Conservation (phyloP, 2,329 filamentous ascomycete genomes). For the Apiospora rasikravindrae region DNA sequence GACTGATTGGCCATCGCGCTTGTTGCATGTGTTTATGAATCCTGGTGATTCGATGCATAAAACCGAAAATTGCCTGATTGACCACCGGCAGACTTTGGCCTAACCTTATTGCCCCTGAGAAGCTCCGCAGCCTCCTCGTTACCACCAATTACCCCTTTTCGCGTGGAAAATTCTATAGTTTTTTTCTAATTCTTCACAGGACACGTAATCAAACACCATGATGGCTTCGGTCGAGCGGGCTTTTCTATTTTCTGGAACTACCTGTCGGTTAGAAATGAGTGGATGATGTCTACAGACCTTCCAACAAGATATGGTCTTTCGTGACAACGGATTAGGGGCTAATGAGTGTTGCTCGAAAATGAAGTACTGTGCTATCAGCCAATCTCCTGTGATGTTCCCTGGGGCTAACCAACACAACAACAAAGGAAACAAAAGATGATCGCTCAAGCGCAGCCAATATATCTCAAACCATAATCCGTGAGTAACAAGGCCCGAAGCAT, state of each 20-base stretch:
- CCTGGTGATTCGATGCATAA: no score
- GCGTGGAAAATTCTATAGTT: no score
- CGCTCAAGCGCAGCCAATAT: conserved; percentile 1
- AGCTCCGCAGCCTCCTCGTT: no score
- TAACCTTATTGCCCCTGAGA: background rate
- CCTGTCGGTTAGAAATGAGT: background rate
- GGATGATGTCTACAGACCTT: background rate
- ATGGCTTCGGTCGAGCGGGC: background rate
- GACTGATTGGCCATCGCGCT: background rate
- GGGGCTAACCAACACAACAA: background rate
- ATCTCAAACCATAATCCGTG: background rate
- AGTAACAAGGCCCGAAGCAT: background rate
- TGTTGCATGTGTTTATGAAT: background rate
- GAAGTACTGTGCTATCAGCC: background rate
- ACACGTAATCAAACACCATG: background rate
- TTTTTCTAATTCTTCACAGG: background rate
- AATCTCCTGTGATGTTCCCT: background rate
- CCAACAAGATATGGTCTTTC: background rate
- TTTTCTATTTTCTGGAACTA: background rate
- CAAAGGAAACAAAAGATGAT: background rate
- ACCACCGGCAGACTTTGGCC: background rate
- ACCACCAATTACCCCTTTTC: background rate
- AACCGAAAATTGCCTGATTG: background rate
- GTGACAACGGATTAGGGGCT: background rate
- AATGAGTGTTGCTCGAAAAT: background rate